These are phyloP conservation scores for Candida anutae DNA, from an alignment of 1,139 yeast genomes.

Conservation along the genomic window DNA sequence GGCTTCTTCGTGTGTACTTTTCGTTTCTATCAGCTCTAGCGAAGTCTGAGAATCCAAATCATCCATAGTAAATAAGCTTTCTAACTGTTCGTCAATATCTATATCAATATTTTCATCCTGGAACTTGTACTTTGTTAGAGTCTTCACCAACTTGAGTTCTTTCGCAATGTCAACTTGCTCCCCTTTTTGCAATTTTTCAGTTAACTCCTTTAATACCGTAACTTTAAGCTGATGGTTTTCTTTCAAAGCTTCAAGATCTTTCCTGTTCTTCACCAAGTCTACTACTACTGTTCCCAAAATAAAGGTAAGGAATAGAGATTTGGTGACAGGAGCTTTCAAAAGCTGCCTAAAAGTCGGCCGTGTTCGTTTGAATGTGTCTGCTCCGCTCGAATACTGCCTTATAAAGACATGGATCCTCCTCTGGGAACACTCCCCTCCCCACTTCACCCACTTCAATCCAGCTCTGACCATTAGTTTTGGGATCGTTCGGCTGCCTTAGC, in stretches of 20 bases:
- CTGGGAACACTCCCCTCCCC: too few relatives aligned
- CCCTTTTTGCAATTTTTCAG: conserved; percentile 20
- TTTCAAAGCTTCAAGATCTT: conserved; percentile 23
- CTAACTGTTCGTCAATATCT: conserved; percentile 34
- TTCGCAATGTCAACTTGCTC: conserved; percentile 29
- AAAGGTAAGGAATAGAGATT: conserved; percentile 30
- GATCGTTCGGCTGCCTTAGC: too few relatives aligned
- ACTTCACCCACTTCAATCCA: too few relatives aligned
- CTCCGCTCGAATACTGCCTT: too few relatives aligned
- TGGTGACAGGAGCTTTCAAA: conserved; percentile 26
- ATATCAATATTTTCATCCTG: conserved; percentile 26
- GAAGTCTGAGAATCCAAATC: too few relatives aligned
- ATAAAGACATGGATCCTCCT: too few relatives aligned
- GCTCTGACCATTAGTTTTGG: too few relatives aligned
- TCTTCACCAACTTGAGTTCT: conserved; percentile 31
- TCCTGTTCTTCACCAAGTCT: conserved; percentile 29
- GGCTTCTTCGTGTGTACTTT: neutral
- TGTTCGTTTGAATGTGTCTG: neutral
- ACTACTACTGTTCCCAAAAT: conserved; percentile 35
- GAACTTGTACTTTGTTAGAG: conserved; percentile 25
- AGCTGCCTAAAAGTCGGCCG: conserved; percentile 10
- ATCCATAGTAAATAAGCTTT: conserved; percentile 25
- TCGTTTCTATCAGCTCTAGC: conserved; percentile 14
- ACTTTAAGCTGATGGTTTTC: conserved; percentile 26
- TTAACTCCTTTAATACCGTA: conserved; percentile 23